phyloP scores from a whole-genome alignment of 2,329 filamentous ascomycete genomes.

The Clonostachys byssicola region DNA sequence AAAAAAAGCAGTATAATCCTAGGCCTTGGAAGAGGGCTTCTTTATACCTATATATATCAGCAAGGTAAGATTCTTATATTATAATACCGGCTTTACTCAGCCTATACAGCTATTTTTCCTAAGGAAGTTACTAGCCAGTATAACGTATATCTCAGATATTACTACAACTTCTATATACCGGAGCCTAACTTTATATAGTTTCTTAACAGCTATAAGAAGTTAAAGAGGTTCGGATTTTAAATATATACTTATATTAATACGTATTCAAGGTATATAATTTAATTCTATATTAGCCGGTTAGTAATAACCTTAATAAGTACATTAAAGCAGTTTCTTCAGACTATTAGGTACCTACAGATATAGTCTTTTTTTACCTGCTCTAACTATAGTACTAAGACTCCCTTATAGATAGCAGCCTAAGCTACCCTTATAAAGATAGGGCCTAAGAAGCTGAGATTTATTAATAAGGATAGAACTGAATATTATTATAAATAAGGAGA shows the following conservation, averaged over 20 bases:
- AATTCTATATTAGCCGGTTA: background rate
- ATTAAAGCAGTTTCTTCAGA: background rate
- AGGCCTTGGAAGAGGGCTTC: too few species aligned
- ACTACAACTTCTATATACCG: background rate
- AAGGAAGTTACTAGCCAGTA: background rate
- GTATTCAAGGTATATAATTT: conserved; percentile 1
- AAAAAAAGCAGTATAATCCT: too few species aligned
- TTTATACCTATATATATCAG: background rate
- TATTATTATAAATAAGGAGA: background rate
- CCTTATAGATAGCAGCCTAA: background rate
- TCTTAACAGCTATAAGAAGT: conserved; percentile 1
- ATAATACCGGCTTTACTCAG: background rate
- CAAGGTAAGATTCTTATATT: background rate
- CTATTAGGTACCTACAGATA: background rate
- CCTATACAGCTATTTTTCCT: background rate
- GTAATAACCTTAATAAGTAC: background rate
- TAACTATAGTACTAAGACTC: background rate
- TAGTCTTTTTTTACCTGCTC: background rate
- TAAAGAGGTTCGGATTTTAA: background rate
- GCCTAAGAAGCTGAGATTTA: too few species aligned
- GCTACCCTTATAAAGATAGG: too few species aligned
- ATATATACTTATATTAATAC: conserved; percentile 2
- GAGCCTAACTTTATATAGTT: background rate
- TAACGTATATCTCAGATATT: background rate
- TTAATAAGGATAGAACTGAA: too few species aligned